Evolutionary conservation across 177 flowering plant species (phyloP).

Genomic region (Vitis hybrid): DNA sequence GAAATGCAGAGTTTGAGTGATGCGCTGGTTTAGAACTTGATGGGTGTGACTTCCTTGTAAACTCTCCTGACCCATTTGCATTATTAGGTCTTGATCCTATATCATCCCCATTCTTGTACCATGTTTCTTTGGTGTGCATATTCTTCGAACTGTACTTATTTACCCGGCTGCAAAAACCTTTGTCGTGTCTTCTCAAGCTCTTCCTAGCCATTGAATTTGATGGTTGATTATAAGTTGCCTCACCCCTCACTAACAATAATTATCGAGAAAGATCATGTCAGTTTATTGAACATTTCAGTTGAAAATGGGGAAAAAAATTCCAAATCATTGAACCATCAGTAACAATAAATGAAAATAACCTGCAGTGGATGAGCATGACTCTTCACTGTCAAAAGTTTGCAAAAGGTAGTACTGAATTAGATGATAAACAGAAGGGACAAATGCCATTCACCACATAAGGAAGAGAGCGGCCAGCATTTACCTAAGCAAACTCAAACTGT

Average conservation of each 20-base stretch:
- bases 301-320: too few species aligned
- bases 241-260: slow-evolving; percentile 39
- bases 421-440: not conserved
- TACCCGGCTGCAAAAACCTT: slow-evolving; percentile 12
- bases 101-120: slow-evolving; percentile 13
- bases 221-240: slow-evolving; percentile 15
- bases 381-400: slow-evolving; percentile 53
- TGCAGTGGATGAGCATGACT: slow-evolving; percentile 72
- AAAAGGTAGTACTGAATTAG: slow-evolving; percentile 3
- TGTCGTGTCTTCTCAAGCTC: slow-evolving; percentile 21
- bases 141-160: slow-evolving; percentile 7
- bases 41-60: slow-evolving; percentile 11
- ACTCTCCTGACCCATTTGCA: slow-evolving; percentile 17
- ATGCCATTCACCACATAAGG: slow-evolving; percentile 13
- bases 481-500: slow-evolving; percentile 51
- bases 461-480: slow-evolving; percentile 15
- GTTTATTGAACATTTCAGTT: not conserved
- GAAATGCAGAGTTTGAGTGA: slow-evolving; percentile 12
- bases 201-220: slow-evolving; percentile 20
- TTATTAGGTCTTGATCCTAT: slow-evolving; percentile 4
- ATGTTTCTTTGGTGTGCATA: slow-evolving; percentile 15
- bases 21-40: slow-evolving; percentile 20
- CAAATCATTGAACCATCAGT: too few species aligned
- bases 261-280: not conserved
- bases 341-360: slow-evolving; percentile 31